phyloP scores from a whole-genome alignment of 2,329 filamentous ascomycete genomes.

The Colletotrichum nymphaeae region DNA sequence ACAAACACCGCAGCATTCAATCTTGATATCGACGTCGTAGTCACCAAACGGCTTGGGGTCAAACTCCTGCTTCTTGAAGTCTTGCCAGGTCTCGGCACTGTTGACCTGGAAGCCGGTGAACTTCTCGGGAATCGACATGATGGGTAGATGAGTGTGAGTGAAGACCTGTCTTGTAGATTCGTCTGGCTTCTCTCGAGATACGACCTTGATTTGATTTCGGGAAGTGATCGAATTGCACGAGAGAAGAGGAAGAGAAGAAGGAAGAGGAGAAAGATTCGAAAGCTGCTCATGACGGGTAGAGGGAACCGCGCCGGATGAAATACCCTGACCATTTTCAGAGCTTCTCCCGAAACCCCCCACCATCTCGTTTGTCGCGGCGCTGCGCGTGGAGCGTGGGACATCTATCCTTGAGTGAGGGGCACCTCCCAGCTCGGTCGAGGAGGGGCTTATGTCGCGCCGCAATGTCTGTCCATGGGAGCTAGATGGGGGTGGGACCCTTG shows the following conservation, averaged over 20 bases:
- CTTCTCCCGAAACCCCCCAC: constrained; percentile 25
- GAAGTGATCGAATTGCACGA: constrained; percentile 1
- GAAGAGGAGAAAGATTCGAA: constrained; percentile 3
- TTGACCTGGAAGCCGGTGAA: constrained; percentile 72
- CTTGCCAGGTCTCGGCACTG: constrained; percentile 63
- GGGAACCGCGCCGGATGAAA: constrained; percentile 31
- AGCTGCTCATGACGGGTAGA: background rate
- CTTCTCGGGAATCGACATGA: constrained; percentile 68
- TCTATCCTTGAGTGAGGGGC: constrained; percentile 32
- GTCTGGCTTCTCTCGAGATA: background rate
- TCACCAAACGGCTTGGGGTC: constrained; percentile 88
- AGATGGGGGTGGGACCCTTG: constrained; percentile 18
- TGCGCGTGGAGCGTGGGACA: constrained; percentile 14
- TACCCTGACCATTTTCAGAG: constrained; percentile 31
- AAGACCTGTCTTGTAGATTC: background rate
- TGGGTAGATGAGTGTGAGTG: constrained; percentile 33
- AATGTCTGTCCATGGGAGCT: constrained; percentile 22
- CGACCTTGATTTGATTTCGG: background rate
- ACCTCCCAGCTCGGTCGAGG: constrained; percentile 20
- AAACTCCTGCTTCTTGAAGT: constrained; percentile 80
- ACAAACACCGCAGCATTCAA: constrained; percentile 83
- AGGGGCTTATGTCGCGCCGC: constrained; percentile 31
- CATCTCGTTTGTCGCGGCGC: constrained; percentile 15
- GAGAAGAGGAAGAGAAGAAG: constrained; percentile 18
- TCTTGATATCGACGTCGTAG: constrained; percentile 88